Base-by-base conservation (phyloP, 192 early-diverging fungal species). In the Haplosporangium gracile region DNA sequence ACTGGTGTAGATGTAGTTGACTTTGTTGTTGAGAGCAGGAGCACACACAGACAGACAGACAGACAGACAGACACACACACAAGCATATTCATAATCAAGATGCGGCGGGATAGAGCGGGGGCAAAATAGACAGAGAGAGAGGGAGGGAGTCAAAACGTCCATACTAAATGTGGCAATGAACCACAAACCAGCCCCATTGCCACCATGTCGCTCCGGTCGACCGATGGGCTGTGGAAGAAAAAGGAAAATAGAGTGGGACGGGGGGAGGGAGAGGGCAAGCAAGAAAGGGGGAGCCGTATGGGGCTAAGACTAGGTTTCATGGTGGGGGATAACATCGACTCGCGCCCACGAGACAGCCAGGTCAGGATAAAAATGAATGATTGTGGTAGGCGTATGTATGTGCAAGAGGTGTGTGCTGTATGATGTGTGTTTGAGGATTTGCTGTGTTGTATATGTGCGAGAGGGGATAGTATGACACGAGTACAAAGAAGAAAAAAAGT, bases 91-190 rank as follows among this genome's bases (percentile, higher is more conserved):
- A 34, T 38, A 71, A 42, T 16, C 20, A 71, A 42, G 39, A 29
- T 32, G 60, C 60, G 70, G 70, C 70, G 70, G 70, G 70, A 71
- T 71, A 71, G 70, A 71, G 70, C 40, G 70, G 70, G 70, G 70
- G 39, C 36, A 39, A 71, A 71, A 71, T 71, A 71, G 68, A 24
- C 70, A 7, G 65, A 71, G 36, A 40, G 60, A 57, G 60, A n/a
- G 26, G 57, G 2, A 26, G 51, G 29, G 13, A 65, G 60, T 65
- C 60, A 29, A 65, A 60, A 65, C 60, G 60, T 65, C 60, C 60
- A 65, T 32, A 65, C 60, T 65, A 71, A 38, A 71, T 71, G 70
- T 71, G 70, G 70, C 70, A 71, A 42, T 71, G 70, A 71, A 38
- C 70, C 36, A 26, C 45, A 43, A 51, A 10, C 36, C 47, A 51